Conservation (phyloP, 1,284 basidiomycete species). For the Microbotryum intermedium region DNA sequence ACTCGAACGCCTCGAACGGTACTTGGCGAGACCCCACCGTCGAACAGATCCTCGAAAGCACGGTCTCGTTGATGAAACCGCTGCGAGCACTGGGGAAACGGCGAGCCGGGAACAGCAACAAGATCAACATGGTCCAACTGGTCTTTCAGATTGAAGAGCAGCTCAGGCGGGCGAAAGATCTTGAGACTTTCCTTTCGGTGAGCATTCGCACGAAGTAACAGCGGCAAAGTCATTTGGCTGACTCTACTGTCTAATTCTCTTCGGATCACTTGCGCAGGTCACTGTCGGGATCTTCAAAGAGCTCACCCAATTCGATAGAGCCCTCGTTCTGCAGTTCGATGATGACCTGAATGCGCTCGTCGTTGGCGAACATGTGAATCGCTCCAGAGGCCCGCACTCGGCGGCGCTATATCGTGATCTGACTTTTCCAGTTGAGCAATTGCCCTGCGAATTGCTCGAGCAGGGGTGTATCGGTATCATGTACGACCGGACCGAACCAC, state of each 20-base stretch:
- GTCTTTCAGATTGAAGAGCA: conserved; percentile 6
- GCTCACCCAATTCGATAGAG: background rate
- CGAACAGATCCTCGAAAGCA: background rate
- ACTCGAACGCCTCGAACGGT: too few relatives aligned
- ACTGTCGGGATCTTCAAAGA: background rate
- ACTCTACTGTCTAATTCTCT: too few relatives aligned
- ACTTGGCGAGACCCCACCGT: too few relatives aligned
- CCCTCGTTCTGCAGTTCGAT: conserved; percentile 8
- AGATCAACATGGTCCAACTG: conserved; percentile 8
- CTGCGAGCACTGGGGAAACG: background rate
- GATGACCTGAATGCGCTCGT: conserved; percentile 37
- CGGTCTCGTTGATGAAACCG: conserved; percentile 1
- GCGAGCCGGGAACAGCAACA: background rate
- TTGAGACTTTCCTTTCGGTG: background rate
- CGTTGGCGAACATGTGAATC: conserved; percentile 37
- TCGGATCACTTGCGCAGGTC: background rate
- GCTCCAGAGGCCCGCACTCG: conserved; percentile 35
- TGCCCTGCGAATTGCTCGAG: background rate
- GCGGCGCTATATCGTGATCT: conserved; percentile 34
- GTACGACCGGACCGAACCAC: conserved; percentile 37
- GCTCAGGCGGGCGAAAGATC: background rate
- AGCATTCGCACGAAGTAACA: too few relatives aligned
- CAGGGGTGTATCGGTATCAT: conserved; percentile 33
- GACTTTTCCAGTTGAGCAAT: conserved; percentile 36
- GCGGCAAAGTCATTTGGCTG: too few relatives aligned